phyloP scores from a whole-genome alignment of 2,329 filamentous ascomycete genomes.

The Curvularia spicifera region DNA sequence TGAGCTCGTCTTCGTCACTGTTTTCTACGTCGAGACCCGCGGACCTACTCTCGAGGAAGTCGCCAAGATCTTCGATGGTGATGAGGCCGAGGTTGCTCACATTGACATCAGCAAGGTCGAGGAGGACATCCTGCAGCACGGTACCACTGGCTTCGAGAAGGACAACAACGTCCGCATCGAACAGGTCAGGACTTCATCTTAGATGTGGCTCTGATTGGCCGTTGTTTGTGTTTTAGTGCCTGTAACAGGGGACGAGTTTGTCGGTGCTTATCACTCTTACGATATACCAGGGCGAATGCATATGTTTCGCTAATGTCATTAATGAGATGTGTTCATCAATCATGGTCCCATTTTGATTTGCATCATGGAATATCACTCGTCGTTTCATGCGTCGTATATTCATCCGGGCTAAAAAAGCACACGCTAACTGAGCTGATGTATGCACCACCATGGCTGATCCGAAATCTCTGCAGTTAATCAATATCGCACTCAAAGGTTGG shows the following conservation, averaged over 20 bases:
- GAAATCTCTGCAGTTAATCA: background rate
- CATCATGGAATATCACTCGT: background rate
- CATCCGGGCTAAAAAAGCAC: background rate
- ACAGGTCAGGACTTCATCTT: conserved; percentile 14
- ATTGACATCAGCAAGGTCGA: conserved; percentile 36
- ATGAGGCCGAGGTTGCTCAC: conserved; percentile 56
- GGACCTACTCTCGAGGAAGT: conserved; percentile 74
- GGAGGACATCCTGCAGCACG: conserved; percentile 3
- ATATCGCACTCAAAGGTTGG: background rate
- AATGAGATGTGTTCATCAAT: conserved; percentile 4
- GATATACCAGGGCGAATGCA: conserved; percentile 7
- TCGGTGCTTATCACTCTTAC: conserved; percentile 8
- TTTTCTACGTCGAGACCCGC: conserved; percentile 73
- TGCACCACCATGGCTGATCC: background rate
- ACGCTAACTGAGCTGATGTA: background rate
- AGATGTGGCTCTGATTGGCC: conserved; percentile 2
- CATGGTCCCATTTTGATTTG: background rate
- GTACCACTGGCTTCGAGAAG: conserved; percentile 36
- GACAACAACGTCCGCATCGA: conserved; percentile 27
- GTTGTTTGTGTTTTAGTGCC: conserved; percentile 5
- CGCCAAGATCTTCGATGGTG: conserved; percentile 73
- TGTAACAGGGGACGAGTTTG: background rate
- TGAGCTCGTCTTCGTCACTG: conserved; percentile 68
- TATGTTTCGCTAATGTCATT: conserved; percentile 6
- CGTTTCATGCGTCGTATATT: background rate